These are phyloP conservation scores for Candida takata DNA, from an alignment of 805 yeast genomes.

Conservation along the genomic window DNA sequence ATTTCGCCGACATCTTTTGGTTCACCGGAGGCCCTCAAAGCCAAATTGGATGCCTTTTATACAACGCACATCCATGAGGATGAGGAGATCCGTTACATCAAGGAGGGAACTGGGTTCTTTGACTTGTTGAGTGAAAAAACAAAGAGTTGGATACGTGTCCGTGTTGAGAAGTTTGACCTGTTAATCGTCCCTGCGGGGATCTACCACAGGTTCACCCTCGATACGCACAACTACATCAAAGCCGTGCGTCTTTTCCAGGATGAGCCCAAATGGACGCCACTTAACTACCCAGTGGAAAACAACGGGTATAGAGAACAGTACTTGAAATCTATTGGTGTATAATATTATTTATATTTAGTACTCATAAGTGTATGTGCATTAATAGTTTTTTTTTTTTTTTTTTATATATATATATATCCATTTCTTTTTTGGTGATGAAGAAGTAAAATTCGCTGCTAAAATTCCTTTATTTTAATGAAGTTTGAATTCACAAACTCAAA, in stretches of 20 bases:
- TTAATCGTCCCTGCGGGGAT: conserved; percentile 85
- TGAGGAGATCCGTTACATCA: conserved; percentile 87
- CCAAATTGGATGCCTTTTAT: conserved; percentile 64
- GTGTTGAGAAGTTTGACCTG: conserved; percentile 55
- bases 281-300: conserved; percentile 57
- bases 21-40: conserved; percentile 55
- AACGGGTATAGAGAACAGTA: conserved; percentile 42
- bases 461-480: no score
- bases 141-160: conserved; percentile 71
- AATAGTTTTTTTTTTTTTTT: no score
- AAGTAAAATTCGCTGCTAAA: no score
- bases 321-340: conserved; percentile 23
- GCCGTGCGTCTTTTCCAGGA: conserved; percentile 85
- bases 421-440: no score
- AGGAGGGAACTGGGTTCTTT: conserved; percentile 88
- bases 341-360: background rate
- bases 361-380: background rate
- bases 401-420: no score
- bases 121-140: conserved; percentile 62
- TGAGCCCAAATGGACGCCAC: conserved; percentile 94
- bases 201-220: conserved; percentile 85
- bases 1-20: conserved; percentile 56
- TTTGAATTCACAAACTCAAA: no score
- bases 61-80: conserved; percentile 92
- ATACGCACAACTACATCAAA: conserved; percentile 52